These are phyloP conservation scores for Thinopyrum elongatum DNA, from an alignment of 176 grass and related monocot species.

Conservation along the genomic window DNA sequence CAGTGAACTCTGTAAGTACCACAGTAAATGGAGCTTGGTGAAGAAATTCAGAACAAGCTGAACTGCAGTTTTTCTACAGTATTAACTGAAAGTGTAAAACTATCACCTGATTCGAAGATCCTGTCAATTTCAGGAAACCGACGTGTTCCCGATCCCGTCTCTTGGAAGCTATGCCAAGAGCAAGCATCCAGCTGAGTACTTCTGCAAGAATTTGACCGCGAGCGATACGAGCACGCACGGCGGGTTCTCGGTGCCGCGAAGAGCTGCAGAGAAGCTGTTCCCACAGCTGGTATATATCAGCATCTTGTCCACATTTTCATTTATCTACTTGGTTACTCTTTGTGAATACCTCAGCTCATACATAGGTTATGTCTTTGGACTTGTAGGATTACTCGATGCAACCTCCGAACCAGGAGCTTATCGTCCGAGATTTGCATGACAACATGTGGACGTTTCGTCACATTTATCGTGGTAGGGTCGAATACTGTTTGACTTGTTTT, in stretches of 20 bases:
- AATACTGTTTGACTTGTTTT: slow-evolving; percentile 28
- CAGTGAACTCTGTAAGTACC: slow-evolving; percentile 74
- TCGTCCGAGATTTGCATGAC: slow-evolving; percentile 93
- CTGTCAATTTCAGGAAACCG: slow-evolving; percentile 70
- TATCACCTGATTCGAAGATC: background rate
- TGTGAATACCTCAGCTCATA: slow-evolving; percentile 6
- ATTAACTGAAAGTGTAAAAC: no score
- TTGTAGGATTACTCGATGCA: slow-evolving; percentile 91
- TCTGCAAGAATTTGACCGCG: slow-evolving; percentile 92
- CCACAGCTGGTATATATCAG: slow-evolving; percentile 85
- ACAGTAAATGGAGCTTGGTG: background rate
- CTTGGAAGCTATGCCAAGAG: slow-evolving; percentile 69
- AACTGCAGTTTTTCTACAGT: background rate
- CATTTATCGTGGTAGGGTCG: slow-evolving; percentile 95
- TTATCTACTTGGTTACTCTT: background rate
- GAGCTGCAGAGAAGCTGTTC: slow-evolving; percentile 93
- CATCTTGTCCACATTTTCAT: background rate
- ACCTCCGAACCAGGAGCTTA: slow-evolving; percentile 92
- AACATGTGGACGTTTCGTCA: slow-evolving; percentile 98
- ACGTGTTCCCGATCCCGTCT: slow-evolving; percentile 83
- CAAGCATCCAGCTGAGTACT: slow-evolving; percentile 89
- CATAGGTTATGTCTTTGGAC: slow-evolving; percentile 25
- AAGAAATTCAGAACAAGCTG: background rate
- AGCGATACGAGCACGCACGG: slow-evolving; percentile 98
- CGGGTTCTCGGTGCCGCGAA: slow-evolving; percentile 93